A percentile compares a stretch with the other conserved stretches of the same genome.
phyloP scores from a whole-genome alignment of 2,329 filamentous ascomycete species.

The Chaetomiaceae sp. region DNA sequence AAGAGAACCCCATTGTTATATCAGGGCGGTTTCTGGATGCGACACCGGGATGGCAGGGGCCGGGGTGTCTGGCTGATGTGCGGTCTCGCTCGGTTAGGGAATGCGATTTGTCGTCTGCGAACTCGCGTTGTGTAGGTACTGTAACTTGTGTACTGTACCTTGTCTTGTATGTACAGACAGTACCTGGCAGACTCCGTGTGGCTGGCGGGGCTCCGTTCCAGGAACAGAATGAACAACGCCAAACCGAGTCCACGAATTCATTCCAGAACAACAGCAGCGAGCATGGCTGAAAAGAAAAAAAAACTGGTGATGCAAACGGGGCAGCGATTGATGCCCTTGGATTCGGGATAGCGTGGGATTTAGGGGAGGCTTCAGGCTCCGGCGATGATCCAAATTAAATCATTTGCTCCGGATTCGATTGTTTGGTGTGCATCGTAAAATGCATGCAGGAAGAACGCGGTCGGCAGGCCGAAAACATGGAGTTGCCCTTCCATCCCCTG shows the following conservation, averaged over 20 bases:
- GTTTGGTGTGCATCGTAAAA: constrained; percentile 10
- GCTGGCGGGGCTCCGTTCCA: not conserved
- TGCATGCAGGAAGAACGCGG: constrained; percentile 14
- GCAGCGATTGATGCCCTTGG: too few relatives aligned
- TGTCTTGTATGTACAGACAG: too few relatives aligned
- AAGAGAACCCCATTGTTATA: not conserved
- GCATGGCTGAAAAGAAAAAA: not conserved
- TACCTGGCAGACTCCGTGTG: not conserved
- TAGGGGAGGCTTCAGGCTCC: not conserved
- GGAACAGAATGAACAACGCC: not conserved
- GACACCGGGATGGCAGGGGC: constrained; percentile 4
- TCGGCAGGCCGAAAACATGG: constrained; percentile 16
- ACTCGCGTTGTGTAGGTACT: not conserved
- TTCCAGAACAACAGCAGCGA: not conserved
- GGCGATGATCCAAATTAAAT: constrained; percentile 16
- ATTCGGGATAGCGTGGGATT: not conserved
- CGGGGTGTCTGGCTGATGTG: not conserved
- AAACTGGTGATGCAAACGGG: not conserved
- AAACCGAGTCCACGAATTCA: not conserved
- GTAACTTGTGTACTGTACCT: too few relatives aligned
- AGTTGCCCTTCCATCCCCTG: constrained; percentile 11
- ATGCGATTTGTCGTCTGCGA: not conserved
- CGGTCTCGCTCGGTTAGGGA: not conserved
- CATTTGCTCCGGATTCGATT: not conserved
- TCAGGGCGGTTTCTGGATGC: not conserved